Evolutionary conservation across 441 rosid species (phyloP).

Genomic region (Gossypium laxum): DNA sequence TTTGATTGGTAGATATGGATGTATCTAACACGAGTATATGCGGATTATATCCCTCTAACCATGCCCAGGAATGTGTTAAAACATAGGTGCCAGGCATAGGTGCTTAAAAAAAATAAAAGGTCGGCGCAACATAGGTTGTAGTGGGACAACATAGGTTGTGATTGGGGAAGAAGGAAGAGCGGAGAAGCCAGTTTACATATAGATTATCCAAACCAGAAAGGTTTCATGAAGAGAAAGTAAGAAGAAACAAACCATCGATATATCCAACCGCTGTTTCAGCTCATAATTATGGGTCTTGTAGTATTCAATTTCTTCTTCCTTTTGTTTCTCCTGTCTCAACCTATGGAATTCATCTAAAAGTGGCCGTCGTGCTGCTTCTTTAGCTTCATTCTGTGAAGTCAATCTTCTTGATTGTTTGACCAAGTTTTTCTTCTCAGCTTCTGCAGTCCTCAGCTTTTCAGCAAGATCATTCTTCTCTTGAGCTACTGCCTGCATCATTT

Average conservation of each 20-base stretch:
- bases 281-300: slow-evolving; percentile 62
- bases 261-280: slow-evolving; percentile 75
- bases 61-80: too few species aligned
- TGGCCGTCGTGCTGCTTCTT: slow-evolving; percentile 73
- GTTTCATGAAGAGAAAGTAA: not conserved
- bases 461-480: slow-evolving; percentile 57
- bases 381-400: slow-evolving; percentile 33
- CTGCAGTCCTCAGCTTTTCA: slow-evolving; percentile 75
- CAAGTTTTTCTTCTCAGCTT: slow-evolving; percentile 73
- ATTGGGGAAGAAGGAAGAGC: not conserved
- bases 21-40: too few species aligned
- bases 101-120: too few species aligned
- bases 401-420: slow-evolving; percentile 62
- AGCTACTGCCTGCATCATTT: slow-evolving; percentile 35
- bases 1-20: too few species aligned
- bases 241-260: slow-evolving; percentile 56
- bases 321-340: slow-evolving; percentile 73
- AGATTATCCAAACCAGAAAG: not conserved
- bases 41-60: too few species aligned
- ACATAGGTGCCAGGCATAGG: too few species aligned
- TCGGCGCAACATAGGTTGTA: not conserved
- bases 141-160: not conserved
- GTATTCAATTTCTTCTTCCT: slow-evolving; percentile 67
- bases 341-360: slow-evolving; percentile 75
- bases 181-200: not conserved